Percentiles rank a stretch among this genome's conserved stretches.
phyloP scores from a whole-genome alignment of 139 green algal genomes.

The Tetratostichococcus sp. region DNA sequence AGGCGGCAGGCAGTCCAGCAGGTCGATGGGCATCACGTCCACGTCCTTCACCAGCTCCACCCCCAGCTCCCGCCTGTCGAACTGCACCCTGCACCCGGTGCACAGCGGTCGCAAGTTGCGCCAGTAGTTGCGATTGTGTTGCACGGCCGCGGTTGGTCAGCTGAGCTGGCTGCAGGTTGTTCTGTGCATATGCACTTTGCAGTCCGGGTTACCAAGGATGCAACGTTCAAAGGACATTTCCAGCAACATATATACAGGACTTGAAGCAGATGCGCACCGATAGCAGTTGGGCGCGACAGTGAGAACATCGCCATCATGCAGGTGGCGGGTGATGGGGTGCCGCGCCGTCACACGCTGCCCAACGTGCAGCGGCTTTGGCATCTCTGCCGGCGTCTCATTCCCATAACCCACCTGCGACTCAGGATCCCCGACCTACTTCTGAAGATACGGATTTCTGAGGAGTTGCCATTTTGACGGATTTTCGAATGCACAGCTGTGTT shows the following conservation, averaged over 20 bases:
- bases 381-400: slow-evolving; percentile 19
- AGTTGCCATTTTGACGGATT: too few relatives aligned
- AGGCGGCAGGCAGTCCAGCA: slow-evolving; percentile 36
- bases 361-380: slow-evolving; percentile 69
- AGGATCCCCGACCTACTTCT: too few relatives aligned
- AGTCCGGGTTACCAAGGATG: too few relatives aligned
- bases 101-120: too few relatives aligned
- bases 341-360: slow-evolving; percentile 76
- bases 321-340: slow-evolving; percentile 69
- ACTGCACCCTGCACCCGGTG: slow-evolving; percentile 82
- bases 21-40: slow-evolving; percentile 64
- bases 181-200: not conserved
- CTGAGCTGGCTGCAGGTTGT: not conserved
- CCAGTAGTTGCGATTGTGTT: too few relatives aligned
- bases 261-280: slow-evolving; percentile 46
- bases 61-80: slow-evolving; percentile 75
- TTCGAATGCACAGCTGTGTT: too few relatives aligned
- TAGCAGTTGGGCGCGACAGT: slow-evolving; percentile 68
- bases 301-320: slow-evolving; percentile 82
- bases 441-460: too few relatives aligned
- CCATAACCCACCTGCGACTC: not conserved
- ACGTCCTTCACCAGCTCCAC: slow-evolving; percentile 75
- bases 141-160: too few relatives aligned
- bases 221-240: too few relatives aligned
- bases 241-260: too few relatives aligned